Base-by-base conservation (phyloP, 2,329 filamentous ascomycete genomes). In the Gremmenia infestans region DNA sequence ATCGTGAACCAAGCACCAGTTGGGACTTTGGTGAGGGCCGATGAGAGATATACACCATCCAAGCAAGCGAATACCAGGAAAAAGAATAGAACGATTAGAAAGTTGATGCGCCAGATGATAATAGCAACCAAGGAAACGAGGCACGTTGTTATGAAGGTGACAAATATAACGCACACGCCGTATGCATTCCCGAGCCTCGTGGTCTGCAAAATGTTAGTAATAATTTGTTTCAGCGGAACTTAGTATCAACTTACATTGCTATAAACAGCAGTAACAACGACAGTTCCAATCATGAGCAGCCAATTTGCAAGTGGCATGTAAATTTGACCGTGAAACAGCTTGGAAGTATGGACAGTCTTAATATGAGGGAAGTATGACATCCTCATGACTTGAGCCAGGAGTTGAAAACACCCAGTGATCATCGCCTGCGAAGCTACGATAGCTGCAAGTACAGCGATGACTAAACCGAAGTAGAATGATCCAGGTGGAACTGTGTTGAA, bases 1-100 rank as follows among this genome's bases (percentile, higher is more conserved):
- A 91, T 73, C 0, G 88, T 91, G 66, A 92, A 89, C 88, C 88
- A 92, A 1, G 87, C 88, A 1, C 88, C 88, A 9, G 85, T 78
- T 0, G 88, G 88, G 0, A 92, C 84, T 67, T 92, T 92, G 48
- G 77, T 84, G 1, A 91, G 74, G 0, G 86, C 81, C 0, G 87
- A 82, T 0, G 85, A 87, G 4, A 92, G 76, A 67, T 85, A 92
- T 0, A 86, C 74, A 6, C 84, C 85, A 63, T 92, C 88, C 51
- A 90, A 72, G 1, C 75, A 74, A n/a, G 80, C 81, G 59, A 91
- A 85, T 19, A 81, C 69, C 0, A 89, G 72, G 72, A 83, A 89
- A 0, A 82, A 74, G 0, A 83, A 63, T 37, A 84, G 65, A 7
- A 91, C 83, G n/a, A 86, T 62, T 52, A 78, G 76, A 1, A 81